Evolutionary conservation across 176 grass and related monocot species (phyloP).

Genomic region (Hordeum marinum): DNA sequence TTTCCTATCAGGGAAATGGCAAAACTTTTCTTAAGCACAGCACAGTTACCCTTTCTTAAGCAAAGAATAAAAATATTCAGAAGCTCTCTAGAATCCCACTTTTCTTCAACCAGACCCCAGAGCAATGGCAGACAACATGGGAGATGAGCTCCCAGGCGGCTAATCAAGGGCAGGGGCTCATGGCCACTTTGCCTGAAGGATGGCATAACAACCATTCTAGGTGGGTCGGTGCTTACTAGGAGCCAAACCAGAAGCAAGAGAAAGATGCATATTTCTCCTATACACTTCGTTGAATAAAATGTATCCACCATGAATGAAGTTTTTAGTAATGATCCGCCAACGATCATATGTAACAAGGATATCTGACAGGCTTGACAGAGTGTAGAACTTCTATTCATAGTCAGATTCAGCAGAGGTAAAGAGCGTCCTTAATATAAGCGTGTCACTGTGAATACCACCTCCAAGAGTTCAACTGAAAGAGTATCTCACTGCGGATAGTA

Average conservation of each 20-base stretch:
- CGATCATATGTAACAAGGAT: background rate
- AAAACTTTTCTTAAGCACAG: too few relatives aligned
- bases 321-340: conserved; percentile 10
- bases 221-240: background rate
- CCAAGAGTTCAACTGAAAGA: background rate
- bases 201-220: background rate
- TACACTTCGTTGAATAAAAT: background rate
- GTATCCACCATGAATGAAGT: conserved; percentile 2
- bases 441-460: background rate
- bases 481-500: background rate
- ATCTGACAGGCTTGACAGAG: background rate
- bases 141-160: background rate
- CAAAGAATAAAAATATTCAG: background rate
- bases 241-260: conserved; percentile 13
- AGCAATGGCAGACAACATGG: background rate
- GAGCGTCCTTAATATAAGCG: background rate
- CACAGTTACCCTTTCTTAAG: background rate
- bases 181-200: background rate
- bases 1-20: background rate
- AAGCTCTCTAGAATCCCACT: background rate
- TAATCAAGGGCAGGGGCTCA: background rate
- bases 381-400: conserved; percentile 5
- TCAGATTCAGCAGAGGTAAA: background rate
- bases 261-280: conserved; percentile 8
- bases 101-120: background rate